A percentile compares a stretch with the other conserved stretches of the same genome.
Evolutionary conservation across 2,329 filamentous ascomycete genomes (phyloP).

Genomic region (Leptographium radiaticola): DNA sequence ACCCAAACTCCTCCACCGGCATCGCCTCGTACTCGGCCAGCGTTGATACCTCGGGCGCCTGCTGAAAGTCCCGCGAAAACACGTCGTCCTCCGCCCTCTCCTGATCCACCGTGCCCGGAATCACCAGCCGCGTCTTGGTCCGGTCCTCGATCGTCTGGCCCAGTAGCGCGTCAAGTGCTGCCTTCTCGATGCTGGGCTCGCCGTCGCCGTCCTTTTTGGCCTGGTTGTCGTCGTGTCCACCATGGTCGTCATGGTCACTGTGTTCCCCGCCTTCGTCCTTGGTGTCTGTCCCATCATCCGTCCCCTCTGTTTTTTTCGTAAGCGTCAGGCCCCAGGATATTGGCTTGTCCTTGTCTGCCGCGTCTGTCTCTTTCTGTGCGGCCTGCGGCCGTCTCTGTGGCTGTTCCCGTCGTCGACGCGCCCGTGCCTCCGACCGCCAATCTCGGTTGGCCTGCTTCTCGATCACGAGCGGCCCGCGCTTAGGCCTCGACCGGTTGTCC

Average conservation of each 20-base stretch:
- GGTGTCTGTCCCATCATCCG: background rate
- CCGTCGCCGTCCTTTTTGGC: background rate
- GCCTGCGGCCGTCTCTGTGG: background rate
- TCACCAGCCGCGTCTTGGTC: slow-evolving; percentile 9
- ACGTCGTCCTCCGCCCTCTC: slow-evolving; percentile 49
- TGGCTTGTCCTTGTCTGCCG: slow-evolving; percentile 21
- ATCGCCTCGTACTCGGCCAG: slow-evolving; percentile 78
- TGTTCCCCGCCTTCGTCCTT: background rate
- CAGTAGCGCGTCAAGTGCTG: slow-evolving; percentile 12
- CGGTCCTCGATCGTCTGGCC: slow-evolving; percentile 5
- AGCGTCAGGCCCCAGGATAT: slow-evolving; percentile 24
- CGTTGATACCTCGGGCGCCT: slow-evolving; percentile 62
- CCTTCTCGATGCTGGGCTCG: slow-evolving; percentile 4
- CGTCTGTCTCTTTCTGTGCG: slow-evolving; percentile 13
- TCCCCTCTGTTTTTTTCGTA: slow-evolving; percentile 14
- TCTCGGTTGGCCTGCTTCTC: slow-evolving; percentile 15
- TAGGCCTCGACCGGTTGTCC: slow-evolving; percentile 4
- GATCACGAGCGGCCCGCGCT: slow-evolving; percentile 14
- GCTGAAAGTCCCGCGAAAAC: slow-evolving; percentile 55
- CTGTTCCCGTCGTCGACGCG: slow-evolving; percentile 9
- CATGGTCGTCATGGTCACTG: background rate
- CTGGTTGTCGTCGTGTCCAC: background rate
- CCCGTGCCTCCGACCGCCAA: slow-evolving; percentile 19
- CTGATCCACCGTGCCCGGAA: slow-evolving; percentile 19
- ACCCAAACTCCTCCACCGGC: slow-evolving; percentile 89